Evolutionary conservation across 805 yeast genomes (phyloP).

Genomic region (Ascoidea rubescens): DNA sequence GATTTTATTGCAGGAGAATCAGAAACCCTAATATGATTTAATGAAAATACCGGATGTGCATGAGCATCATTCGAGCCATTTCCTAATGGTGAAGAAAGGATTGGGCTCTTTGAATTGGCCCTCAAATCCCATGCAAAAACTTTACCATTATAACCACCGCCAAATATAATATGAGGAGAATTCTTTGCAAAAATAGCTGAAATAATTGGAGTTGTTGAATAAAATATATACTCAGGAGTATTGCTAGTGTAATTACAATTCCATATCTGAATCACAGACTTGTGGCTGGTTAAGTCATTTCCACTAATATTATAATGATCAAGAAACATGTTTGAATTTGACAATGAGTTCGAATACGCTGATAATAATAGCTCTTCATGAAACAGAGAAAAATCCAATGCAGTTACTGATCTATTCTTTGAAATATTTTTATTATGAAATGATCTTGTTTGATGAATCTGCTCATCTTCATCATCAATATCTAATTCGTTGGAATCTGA

Average conservation of each 20-base stretch:
- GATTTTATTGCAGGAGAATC: neutral
- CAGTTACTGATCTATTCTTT: slow-evolving; percentile 4
- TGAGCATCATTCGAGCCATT: neutral
- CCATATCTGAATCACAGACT: slow-evolving; percentile 20
- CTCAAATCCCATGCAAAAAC: slow-evolving; percentile 26
- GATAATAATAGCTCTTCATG: slow-evolving; percentile 10
- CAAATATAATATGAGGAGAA: slow-evolving; percentile 20
- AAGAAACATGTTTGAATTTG: neutral
- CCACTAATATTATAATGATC: neutral
- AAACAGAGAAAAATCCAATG: slow-evolving; percentile 12
- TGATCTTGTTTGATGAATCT: slow-evolving; percentile 1
- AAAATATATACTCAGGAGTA: slow-evolving; percentile 21
- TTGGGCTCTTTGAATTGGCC: neutral
- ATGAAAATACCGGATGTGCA: neutral
- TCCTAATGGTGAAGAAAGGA: neutral
- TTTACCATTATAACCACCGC: slow-evolving; percentile 25
- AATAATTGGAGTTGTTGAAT: slow-evolving; percentile 20
- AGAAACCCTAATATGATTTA: neutral
- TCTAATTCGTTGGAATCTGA: neutral
- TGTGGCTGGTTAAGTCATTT: slow-evolving; percentile 1
- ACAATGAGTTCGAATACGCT: slow-evolving; percentile 1
- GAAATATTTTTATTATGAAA: slow-evolving; percentile 2
- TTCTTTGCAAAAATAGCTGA: slow-evolving; percentile 19
- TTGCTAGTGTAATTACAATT: slow-evolving; percentile 9
- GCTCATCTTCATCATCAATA: neutral